Conservation (phyloP, 2,329 filamentous ascomycete genomes). For the Fusarium heterosporum region DNA sequence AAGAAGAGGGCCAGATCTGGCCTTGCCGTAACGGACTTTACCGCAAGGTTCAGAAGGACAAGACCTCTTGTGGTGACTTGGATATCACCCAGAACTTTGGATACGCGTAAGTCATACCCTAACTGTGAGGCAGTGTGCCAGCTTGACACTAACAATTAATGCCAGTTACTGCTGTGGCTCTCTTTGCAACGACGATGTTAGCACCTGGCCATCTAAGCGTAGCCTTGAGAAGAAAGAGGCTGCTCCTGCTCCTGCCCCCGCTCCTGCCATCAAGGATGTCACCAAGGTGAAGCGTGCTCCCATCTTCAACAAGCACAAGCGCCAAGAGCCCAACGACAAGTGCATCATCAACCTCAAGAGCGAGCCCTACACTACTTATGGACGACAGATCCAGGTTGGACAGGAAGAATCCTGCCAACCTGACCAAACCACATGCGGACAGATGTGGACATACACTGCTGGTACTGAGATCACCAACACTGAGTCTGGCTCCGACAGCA, state of each 20-base stretch:
- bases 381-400: slow-evolving; percentile 2
- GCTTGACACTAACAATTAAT: too few relatives aligned
- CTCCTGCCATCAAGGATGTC: not conserved
- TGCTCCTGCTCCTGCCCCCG: not conserved
- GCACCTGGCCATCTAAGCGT: not conserved
- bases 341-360: slow-evolving; percentile 22
- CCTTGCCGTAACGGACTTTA: slow-evolving; percentile 12
- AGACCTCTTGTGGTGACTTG: not conserved
- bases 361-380: slow-evolving; percentile 15
- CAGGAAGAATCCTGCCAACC: not conserved
- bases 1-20: slow-evolving; percentile 5
- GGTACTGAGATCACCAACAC: slow-evolving; percentile 5
- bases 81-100: slow-evolving; percentile 5
- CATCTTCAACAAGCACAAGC: slow-evolving; percentile 2
- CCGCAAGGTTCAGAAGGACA: slow-evolving; percentile 1
- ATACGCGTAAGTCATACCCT: not conserved
- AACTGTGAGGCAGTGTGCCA: too few relatives aligned
- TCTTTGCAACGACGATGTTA: slow-evolving; percentile 1
- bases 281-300: slow-evolving; percentile 9
- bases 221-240: not conserved
- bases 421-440: slow-evolving; percentile 14
- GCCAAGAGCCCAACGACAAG: not conserved
- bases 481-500: not conserved
- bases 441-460: slow-evolving; percentile 9
- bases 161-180: slow-evolving; percentile 4